These are phyloP conservation scores for Komagataella mondaviorum DNA, from an alignment of 805 yeast genomes.

Conservation along the genomic window DNA sequence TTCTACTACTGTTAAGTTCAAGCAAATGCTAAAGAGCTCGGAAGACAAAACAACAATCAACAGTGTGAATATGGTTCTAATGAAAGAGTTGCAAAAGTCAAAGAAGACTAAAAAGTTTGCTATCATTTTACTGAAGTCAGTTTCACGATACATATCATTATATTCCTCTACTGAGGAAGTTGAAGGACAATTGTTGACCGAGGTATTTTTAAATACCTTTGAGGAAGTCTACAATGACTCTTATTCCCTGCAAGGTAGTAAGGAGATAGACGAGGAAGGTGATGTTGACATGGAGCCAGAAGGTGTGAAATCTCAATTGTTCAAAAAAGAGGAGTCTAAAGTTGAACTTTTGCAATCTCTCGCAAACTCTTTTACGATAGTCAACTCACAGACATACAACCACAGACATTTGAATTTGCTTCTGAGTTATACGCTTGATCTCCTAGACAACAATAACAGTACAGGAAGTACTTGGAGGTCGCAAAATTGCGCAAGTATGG, in stretches of 20 bases:
- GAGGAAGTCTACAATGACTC: not conserved
- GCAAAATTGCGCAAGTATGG: not conserved
- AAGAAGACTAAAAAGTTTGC: conserved; percentile 45
- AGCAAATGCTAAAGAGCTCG: conserved; percentile 14
- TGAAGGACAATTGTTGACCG: not conserved
- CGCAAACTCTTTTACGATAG: not conserved
- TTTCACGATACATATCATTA: conserved; percentile 10
- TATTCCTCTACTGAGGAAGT: conserved; percentile 1
- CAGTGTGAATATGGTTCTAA: conserved; percentile 28
- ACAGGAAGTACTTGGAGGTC: not conserved
- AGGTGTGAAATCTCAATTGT: not conserved
- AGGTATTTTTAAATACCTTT: not conserved
- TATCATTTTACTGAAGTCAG: not conserved
- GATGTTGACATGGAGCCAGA: conserved; percentile 15
- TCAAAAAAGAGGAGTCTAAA: not conserved
- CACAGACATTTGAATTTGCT: not conserved
- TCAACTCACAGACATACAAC: not conserved
- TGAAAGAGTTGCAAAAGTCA: conserved; percentile 50
- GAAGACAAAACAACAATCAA: conserved; percentile 18
- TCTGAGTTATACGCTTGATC: not conserved
- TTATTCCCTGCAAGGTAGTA: not conserved
- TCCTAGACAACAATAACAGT: not conserved
- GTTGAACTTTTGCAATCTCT: not conserved
- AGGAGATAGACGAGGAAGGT: conserved; percentile 14
- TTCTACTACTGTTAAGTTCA: conserved; percentile 34